These are phyloP conservation scores for Emmonsia crescens DNA, from an alignment of 2,329 filamentous ascomycete genomes.

Conservation along the genomic window DNA sequence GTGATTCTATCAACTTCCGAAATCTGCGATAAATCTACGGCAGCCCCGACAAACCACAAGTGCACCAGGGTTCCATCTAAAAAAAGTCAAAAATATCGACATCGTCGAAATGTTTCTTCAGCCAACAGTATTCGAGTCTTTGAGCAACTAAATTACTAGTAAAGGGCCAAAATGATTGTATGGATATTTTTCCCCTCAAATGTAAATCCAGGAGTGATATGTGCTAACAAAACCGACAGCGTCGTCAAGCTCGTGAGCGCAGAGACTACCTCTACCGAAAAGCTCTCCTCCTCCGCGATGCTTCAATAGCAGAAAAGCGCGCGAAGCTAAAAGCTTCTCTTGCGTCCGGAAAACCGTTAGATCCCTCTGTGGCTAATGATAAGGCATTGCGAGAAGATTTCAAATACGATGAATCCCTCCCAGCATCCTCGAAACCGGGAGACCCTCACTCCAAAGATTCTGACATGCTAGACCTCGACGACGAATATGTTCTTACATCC, in stretches of 20 bases:
- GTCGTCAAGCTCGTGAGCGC: constrained; percentile 66
- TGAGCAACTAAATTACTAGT: neutral
- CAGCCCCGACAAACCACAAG: neutral
- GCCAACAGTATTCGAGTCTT: neutral
- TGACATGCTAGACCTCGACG: constrained; percentile 71
- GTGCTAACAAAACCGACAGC: constrained; percentile 27
- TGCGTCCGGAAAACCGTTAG: constrained; percentile 77
- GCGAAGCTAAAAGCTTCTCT: constrained; percentile 77
- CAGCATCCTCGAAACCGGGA: constrained; percentile 59
- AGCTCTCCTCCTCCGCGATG: constrained; percentile 76
- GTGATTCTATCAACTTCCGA: neutral
- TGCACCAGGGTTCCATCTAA: neutral
- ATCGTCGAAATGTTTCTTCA: neutral
- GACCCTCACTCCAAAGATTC: constrained; percentile 61
- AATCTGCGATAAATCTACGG: constrained; percentile 6
- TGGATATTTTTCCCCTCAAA: neutral
- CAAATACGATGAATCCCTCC: constrained; percentile 80
- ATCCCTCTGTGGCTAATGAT: constrained; percentile 75
- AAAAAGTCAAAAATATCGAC: neutral
- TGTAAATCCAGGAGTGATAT: neutral
- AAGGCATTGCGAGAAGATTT: constrained; percentile 74
- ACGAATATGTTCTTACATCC: constrained; percentile 85
- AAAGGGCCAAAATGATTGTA: constrained; percentile 11
- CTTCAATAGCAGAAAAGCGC: constrained; percentile 84
- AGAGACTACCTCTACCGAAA: constrained; percentile 85